Evolutionary conservation across 306 rosid genomes (phyloP).

Genomic region (Vicia villosa): DNA sequence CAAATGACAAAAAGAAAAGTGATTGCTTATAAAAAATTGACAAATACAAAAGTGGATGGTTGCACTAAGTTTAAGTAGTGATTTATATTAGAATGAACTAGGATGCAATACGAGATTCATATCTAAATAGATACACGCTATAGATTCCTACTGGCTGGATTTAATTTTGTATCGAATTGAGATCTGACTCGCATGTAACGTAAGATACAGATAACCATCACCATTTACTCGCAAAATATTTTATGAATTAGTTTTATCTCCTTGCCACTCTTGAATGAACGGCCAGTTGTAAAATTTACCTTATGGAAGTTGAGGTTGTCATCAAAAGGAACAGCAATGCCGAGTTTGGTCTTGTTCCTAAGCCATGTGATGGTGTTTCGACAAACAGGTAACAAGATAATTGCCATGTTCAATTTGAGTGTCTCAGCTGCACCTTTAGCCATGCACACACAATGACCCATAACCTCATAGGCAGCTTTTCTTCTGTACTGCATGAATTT

Average conservation of each 20-base stretch:
- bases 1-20: too few species aligned
- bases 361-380: slow-evolving; percentile 63
- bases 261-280: slow-evolving; percentile 11
- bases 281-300: slow-evolving; percentile 34
- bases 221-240: slow-evolving; percentile 1
- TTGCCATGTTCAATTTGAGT: slow-evolving; percentile 67
- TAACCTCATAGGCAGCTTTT: slow-evolving; percentile 46
- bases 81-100: too few species aligned
- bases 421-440: slow-evolving; percentile 79
- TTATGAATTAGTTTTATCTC: neutral
- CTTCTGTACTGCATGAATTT: slow-evolving; percentile 51
- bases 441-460: slow-evolving; percentile 73
- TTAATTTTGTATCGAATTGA: too few species aligned
- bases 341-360: slow-evolving; percentile 55
- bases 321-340: slow-evolving; percentile 56
- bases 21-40: too few species aligned
- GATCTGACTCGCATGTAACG: too few species aligned
- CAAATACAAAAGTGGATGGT: too few species aligned
- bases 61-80: too few species aligned
- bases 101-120: too few species aligned
- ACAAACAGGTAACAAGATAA: slow-evolving; percentile 61
- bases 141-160: too few species aligned
- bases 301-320: slow-evolving; percentile 66
- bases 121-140: too few species aligned
- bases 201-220: neutral